These are phyloP conservation scores for Setaria italica DNA, from an alignment of 202 grass and related monocot genomes.

Conservation along the genomic window DNA sequence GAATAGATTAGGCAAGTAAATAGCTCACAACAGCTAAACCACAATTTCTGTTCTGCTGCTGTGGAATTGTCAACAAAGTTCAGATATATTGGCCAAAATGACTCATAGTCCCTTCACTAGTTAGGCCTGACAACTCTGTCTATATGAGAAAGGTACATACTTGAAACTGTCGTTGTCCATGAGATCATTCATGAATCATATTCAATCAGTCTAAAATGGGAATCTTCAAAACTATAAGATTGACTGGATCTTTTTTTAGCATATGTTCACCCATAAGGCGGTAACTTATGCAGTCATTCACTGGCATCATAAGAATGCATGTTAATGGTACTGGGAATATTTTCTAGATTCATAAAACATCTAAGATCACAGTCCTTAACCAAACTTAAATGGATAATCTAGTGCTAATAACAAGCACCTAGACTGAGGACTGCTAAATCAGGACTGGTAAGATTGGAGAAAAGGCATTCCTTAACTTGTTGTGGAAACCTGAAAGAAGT, in stretches of 20 bases:
- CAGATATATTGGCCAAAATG: background rate
- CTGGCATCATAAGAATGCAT: background rate
- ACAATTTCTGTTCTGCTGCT: background rate
- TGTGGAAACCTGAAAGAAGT: slow-evolving; percentile 3
- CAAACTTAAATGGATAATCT: slow-evolving; percentile 20
- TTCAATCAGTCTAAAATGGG: slow-evolving; percentile 12
- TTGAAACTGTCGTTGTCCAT: background rate
- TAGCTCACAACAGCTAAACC: background rate
- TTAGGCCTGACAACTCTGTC: background rate
- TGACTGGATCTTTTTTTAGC: slow-evolving; percentile 10
- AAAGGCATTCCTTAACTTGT: slow-evolving; percentile 22
- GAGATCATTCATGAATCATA: slow-evolving; percentile 23
- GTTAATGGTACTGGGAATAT: background rate
- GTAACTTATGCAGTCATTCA: background rate
- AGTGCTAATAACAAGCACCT: background rate
- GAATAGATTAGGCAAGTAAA: slow-evolving; percentile 13
- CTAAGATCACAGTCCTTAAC: background rate
- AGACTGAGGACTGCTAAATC: slow-evolving; percentile 10
- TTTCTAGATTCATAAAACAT: background rate
- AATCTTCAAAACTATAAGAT: background rate
- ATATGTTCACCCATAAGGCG: slow-evolving; percentile 15
- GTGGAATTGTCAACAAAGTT: background rate
- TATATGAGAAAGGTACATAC: slow-evolving; percentile 6
- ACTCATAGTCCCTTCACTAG: background rate
- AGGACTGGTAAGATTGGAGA: background rate